These are phyloP conservation scores for Plantago coronopus DNA, from an alignment of 305 asterid species.

Conservation along the genomic window DNA sequence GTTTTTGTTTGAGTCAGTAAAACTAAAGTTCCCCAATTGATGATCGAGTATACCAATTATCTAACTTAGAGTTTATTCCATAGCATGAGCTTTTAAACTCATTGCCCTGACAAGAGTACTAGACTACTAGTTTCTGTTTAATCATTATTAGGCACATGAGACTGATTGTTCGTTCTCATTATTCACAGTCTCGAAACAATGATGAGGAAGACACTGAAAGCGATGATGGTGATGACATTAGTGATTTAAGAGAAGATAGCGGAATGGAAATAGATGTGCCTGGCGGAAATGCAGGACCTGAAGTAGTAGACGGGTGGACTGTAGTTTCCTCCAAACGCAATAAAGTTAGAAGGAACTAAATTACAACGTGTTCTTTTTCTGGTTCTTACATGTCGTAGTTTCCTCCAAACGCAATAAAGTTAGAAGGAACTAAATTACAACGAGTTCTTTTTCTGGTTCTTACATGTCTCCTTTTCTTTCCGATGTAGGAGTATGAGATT, in stretches of 20 bases:
- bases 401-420: slow-evolving; percentile 29
- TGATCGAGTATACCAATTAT: background rate
- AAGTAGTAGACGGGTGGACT: slow-evolving; percentile 35
- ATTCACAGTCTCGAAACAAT: slow-evolving; percentile 27
- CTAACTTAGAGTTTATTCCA: background rate
- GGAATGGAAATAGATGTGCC: slow-evolving; percentile 38
- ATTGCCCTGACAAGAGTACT: background rate
- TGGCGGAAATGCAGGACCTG: slow-evolving; percentile 16
- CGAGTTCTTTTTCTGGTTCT: slow-evolving; percentile 1
- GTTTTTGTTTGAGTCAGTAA: background rate
- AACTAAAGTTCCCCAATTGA: background rate
- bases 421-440: slow-evolving; percentile 18
- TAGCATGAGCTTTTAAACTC: background rate
- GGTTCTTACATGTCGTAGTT: too few species aligned
- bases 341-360: slow-evolving; percentile 25
- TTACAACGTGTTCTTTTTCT: slow-evolving; percentile 1
- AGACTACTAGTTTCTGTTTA: background rate
- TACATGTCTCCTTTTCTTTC: too few species aligned
- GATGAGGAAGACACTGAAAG: slow-evolving; percentile 32
- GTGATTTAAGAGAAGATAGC: slow-evolving; percentile 11
- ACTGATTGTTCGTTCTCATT: background rate
- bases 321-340: slow-evolving; percentile 33
- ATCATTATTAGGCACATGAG: background rate
- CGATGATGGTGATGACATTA: slow-evolving; percentile 17
- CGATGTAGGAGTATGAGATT: background rate